phyloP scores from a whole-genome alignment of 2,329 filamentous ascomycete genomes.

The Aspergillus awamori region DNA sequence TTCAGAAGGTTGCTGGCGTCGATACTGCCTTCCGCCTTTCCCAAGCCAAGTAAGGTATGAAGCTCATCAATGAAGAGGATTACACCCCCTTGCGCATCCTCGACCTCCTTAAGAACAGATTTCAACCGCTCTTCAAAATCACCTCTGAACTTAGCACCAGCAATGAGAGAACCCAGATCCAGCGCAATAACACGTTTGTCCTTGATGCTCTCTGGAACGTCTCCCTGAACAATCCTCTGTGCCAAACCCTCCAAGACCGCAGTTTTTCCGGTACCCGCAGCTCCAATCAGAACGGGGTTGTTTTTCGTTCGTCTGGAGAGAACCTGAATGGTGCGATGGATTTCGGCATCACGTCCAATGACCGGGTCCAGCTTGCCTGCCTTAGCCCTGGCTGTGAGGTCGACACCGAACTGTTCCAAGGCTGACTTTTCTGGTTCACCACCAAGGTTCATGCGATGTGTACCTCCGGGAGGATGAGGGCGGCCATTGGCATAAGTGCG shows the following conservation, averaged over 20 bases:
- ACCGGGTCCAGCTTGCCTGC: conserved; percentile 94
- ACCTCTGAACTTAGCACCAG: conserved; percentile 91
- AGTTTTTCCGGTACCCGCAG: conserved; percentile 90
- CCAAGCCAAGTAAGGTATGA: conserved; percentile 86
- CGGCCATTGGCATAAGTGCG: conserved; percentile 61
- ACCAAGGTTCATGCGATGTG: conserved; percentile 88
- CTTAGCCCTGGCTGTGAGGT: conserved; percentile 81
- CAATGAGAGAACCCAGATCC: conserved; percentile 89
- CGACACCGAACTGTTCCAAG: conserved; percentile 86
- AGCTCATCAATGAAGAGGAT: conserved; percentile 96
- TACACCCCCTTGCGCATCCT: conserved; percentile 83
- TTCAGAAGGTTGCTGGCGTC: conserved; percentile 95
- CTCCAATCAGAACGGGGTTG: conserved; percentile 91
- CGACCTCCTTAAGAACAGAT: conserved; percentile 85
- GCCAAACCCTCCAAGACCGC: conserved; percentile 90
- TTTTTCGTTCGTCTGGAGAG: conserved; percentile 93
- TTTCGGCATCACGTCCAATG: conserved; percentile 88
- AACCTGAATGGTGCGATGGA: conserved; percentile 92
- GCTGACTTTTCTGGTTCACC: conserved; percentile 78
- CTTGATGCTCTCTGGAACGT: conserved; percentile 94
- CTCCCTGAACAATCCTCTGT: conserved; percentile 83
- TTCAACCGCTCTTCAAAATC: conserved; percentile 96
- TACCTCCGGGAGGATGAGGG: conserved; percentile 86
- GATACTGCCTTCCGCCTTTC: conserved; percentile 94
- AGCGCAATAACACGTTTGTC: conserved; percentile 86